Evolutionary conservation across 2,329 filamentous ascomycete species (phyloP).

Genomic region (Corniculantispora saksenae): DNA sequence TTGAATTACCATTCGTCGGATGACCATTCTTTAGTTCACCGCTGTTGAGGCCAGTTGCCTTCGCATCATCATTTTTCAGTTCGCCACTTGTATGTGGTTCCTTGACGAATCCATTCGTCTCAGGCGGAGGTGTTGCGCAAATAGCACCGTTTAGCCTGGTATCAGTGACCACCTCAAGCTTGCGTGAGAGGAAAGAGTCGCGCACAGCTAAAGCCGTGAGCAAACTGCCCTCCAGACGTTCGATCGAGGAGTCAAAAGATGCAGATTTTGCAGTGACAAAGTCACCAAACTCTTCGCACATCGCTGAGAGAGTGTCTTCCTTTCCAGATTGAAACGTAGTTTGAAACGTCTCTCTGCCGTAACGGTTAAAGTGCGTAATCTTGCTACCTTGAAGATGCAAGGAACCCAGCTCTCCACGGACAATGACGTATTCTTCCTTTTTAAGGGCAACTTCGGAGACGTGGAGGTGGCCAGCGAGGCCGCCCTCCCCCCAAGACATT

Average conservation of each 20-base stretch:
- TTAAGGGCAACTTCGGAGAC: conserved; percentile 8
- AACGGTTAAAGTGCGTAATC: not conserved
- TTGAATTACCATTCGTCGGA: not conserved
- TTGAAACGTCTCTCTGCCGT: not conserved
- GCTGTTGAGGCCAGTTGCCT: too few relatives aligned
- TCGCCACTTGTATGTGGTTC: too few relatives aligned
- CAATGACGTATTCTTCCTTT: conserved; percentile 1
- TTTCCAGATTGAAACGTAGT: conserved; percentile 3
- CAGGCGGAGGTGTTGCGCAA: too few relatives aligned
- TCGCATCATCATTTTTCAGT: too few relatives aligned
- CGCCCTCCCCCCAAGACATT: not conserved
- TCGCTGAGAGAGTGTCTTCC: not conserved
- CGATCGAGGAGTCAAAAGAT: not conserved
- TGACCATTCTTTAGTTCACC: too few relatives aligned
- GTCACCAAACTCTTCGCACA: conserved; percentile 10
- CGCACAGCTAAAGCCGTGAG: conserved; percentile 1
- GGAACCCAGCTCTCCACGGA: not conserved
- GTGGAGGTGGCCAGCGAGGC: not conserved
- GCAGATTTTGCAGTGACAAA: not conserved
- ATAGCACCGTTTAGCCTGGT: too few relatives aligned
- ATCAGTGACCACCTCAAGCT: too few relatives aligned
- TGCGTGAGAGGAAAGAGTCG: too few relatives aligned
- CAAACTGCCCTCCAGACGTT: not conserved
- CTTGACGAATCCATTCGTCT: too few relatives aligned
- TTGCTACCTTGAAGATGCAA: not conserved